Base-by-base conservation (phyloP, 2,329 filamentous ascomycete species). In the Colletotrichum sp. region DNA sequence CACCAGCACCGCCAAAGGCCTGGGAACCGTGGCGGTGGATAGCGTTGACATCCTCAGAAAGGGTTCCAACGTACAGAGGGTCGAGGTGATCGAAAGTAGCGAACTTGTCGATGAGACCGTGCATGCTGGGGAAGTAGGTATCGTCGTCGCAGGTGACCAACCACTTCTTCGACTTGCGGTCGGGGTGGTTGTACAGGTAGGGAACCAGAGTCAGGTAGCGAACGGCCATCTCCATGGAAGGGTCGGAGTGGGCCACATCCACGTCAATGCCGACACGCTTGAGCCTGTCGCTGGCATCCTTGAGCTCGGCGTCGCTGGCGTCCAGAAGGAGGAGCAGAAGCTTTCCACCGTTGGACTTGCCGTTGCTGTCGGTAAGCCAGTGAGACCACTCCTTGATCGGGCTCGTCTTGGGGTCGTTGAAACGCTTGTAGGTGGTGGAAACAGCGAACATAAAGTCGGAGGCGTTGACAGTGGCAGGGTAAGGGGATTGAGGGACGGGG, bases 101-200 rank as follows among this genome's bases (percentile, higher is more conserved):
- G 57, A 93, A 85, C 64, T 86, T 88, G 48, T 89, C 84, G 5
- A 89, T 84, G 15, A 93, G 83, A 13, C 83, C 87, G 69, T 91
- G 85, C 81, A 92, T 91, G 73, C 88, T 92, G 7, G 89, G 88
- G 85, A 93, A 93, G 80, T 92, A 93, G 5, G 92, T 93, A 77
- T 93, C 92, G 78, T 93, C 92, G 78, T 93, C 91, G 80, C 92
- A 92, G 16, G 90, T 87, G 16, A 91, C 90, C 2, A 91, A 86
- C 92, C 92, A 93, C 78, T 90, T 91, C 82, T 88, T 90, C 34
- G 81, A 81, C 28, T 80, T 81, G 63, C 88, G 84, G 4, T 88
- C 87, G 4, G 84, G 85, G 78, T 91, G 89, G 67, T 87, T 87
- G 82, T 89, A 92, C 15, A 92, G 82, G 0, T 87, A 88, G 4